Conservation (phyloP, 2,329 filamentous ascomycete genomes). For the Canariomyces notabilis region DNA sequence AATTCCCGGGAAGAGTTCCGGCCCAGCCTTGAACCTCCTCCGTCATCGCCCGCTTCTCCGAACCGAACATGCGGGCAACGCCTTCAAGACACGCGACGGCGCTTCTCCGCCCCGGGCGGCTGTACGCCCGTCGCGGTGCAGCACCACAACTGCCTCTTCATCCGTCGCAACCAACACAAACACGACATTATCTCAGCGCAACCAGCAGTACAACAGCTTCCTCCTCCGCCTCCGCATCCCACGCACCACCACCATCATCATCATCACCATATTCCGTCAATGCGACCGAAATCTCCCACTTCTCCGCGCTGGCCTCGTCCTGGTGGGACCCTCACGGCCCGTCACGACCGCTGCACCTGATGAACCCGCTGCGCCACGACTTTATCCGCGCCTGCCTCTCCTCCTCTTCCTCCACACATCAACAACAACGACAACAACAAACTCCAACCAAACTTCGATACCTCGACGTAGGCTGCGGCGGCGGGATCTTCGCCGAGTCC, state of each 20-base stretch:
- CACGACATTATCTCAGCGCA: conserved; percentile 9
- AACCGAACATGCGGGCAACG: conserved; percentile 15
- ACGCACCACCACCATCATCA: conserved; percentile 22
- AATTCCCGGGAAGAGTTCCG: conserved; percentile 2
- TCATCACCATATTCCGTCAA: conserved; percentile 67
- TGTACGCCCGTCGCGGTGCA: neutral
- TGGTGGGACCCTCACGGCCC: conserved; percentile 98
- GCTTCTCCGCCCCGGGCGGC: conserved; percentile 3
- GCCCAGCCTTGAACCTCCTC: neutral
- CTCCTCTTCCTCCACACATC: conserved; percentile 45
- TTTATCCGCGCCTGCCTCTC: conserved; percentile 74
- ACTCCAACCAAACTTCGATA: conserved; percentile 51
- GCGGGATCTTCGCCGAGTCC: conserved; percentile 91
- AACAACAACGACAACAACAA: conserved; percentile 12
- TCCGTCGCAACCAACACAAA: neutral
- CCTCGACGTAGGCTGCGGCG: conserved; percentile 92
- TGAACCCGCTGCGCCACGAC: conserved; percentile 94
- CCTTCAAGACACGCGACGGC: conserved; percentile 7
- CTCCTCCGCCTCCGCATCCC: too few species aligned
- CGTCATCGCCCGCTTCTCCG: conserved; percentile 1
- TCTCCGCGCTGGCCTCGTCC: conserved; percentile 83
- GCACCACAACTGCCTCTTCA: neutral
- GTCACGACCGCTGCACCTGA: conserved; percentile 87
- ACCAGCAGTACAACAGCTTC: too few species aligned
- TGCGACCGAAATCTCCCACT: conserved; percentile 84